These are phyloP conservation scores for Saccharomycopsis javanensis DNA, from an alignment of 805 yeast genomes.

Conservation along the genomic window DNA sequence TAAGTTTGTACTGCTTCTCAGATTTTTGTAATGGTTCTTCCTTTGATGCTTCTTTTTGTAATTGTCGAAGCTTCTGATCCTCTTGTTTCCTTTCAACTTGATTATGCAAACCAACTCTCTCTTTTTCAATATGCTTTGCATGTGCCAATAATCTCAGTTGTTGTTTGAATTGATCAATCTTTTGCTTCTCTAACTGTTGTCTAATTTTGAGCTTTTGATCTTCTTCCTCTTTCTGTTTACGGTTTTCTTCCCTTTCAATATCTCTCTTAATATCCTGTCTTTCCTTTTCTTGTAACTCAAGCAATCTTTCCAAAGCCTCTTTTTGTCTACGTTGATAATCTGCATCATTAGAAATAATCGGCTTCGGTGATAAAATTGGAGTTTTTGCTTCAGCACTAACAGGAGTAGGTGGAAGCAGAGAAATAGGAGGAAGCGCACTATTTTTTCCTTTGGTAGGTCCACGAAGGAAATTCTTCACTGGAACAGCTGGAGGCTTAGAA, in stretches of 20 bases:
- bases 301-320: conserved; percentile 15
- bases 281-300: conserved; percentile 15
- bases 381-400: conserved; percentile 64
- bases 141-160: background rate
- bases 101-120: background rate
- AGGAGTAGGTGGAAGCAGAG: conserved; percentile 41
- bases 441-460: background rate
- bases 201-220: background rate
- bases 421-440: background rate
- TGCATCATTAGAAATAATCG: background rate
- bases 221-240: background rate
- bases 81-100: conserved; percentile 9
- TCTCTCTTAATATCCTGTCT: conserved; percentile 4
- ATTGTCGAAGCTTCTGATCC: conserved; percentile 24
- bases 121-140: conserved; percentile 13
- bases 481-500: background rate
- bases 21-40: background rate
- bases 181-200: background rate
- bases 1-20: conserved; percentile 25
- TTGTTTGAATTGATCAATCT: background rate
- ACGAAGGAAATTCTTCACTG: background rate
- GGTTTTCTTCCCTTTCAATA: background rate
- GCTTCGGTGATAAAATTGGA: conserved; percentile 23
- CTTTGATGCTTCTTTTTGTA: conserved; percentile 34
- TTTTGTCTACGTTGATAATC: conserved; percentile 6